Evolutionary conservation across 116 monocot species (phyloP).

Genomic region (Posidonia oceanica): DNA sequence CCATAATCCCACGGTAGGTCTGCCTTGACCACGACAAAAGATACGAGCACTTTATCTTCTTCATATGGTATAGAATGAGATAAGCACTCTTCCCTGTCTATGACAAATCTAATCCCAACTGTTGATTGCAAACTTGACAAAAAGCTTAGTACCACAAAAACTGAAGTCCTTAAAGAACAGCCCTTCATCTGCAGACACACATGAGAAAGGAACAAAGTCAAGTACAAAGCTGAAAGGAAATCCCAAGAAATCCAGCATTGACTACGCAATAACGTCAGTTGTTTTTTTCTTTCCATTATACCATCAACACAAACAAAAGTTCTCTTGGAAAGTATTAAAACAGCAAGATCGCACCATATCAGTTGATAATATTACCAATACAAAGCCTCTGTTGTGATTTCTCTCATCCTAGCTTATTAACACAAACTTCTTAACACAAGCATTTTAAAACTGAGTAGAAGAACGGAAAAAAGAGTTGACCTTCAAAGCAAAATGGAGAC

Average conservation of each 20-base stretch:
- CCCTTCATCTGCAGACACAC: constrained; percentile 6
- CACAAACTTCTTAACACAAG: too few relatives aligned
- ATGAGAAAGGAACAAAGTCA: background rate
- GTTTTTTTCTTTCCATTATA: too few relatives aligned
- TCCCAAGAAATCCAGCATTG: background rate
- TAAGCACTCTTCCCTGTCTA: constrained; percentile 86
- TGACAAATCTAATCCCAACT: constrained; percentile 57
- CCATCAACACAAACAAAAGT: too few relatives aligned
- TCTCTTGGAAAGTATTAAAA: too few relatives aligned
- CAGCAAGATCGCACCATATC: background rate
- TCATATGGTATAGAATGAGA: constrained; percentile 64
- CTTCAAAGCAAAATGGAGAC: too few relatives aligned
- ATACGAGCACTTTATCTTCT: constrained; percentile 67
- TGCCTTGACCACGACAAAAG: constrained; percentile 73
- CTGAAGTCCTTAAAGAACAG: background rate
- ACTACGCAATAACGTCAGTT: too few relatives aligned
- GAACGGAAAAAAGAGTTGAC: too few relatives aligned
- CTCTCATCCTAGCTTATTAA: too few relatives aligned
- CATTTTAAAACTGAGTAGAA: too few relatives aligned
- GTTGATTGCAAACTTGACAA: constrained; percentile 17
- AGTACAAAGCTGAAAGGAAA: too few relatives aligned
- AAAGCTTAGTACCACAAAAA: constrained; percentile 18
- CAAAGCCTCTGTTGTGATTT: too few relatives aligned
- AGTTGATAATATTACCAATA: too few relatives aligned
- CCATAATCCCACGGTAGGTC: constrained; percentile 57